Base-by-base conservation (phyloP, 208 protist genomes). In the Leishmania gerbilli region DNA sequence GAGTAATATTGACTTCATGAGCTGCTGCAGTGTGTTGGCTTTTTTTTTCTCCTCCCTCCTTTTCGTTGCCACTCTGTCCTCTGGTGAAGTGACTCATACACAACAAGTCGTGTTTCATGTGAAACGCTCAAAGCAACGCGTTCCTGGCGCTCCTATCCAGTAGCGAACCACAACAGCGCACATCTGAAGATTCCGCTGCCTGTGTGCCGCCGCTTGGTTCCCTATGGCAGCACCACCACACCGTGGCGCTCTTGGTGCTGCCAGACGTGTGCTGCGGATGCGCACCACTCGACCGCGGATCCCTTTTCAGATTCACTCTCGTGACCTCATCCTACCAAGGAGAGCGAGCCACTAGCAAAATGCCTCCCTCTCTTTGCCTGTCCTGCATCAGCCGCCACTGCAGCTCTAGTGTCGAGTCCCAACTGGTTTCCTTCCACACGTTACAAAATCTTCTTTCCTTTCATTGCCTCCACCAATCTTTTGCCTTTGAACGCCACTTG, bases 21-120 rank as follows among this genome's bases (percentile, higher is more conserved):
- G 40, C 68, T 53, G 45, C 68, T 74, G 68, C 49, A 74, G 68
- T 53, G 68, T 31, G 67, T n/a, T n/a, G 68, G 6, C 13, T 55
- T 5, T 21, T 27, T 74, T 53, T 53, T 31, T n/a, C 27, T 6
- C 7, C 27, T 53, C 24, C 13, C 51, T 19, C 27, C 31, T 51
- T 53, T 53, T 24, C 24, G 37, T 51, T 53, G 21, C 9, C 21
- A n/a, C 19, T 40, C 34, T 47, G 1, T 31, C 55, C 2, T 11
- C 45, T 53, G 40, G 67, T 71, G 24, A 74, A 19, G 21, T 37
- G 21, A 49, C 45, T 21, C 45, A 51, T 74, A 51, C 27, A 11
- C 27, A 74, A n/a, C 3, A 21, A 2, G 11, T 19, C 65, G 45
- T 17, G 40, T 4, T 51, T 49, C 5, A 37, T 27, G 40, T 40